Conservation (phyloP, 2,329 filamentous ascomycete species). For the Fusarium verrucosum region DNA sequence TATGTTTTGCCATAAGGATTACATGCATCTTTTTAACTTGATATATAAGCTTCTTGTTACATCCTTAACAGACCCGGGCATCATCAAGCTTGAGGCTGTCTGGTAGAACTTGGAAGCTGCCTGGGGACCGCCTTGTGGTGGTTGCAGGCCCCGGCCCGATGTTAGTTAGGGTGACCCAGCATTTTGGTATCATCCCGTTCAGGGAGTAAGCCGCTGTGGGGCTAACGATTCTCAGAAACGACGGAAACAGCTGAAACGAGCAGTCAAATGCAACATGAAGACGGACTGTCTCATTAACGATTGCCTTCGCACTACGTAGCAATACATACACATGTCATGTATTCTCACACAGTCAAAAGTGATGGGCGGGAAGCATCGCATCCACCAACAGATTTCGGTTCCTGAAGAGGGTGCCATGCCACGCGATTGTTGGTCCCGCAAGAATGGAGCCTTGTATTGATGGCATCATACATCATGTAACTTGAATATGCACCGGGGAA, state of each 20-base stretch:
- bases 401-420: constrained; percentile 12
- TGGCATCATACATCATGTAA: constrained; percentile 38
- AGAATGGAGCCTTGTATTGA: constrained; percentile 23
- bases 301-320: neutral
- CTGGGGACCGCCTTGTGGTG: constrained; percentile 29
- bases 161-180: constrained; percentile 40
- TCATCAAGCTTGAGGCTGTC: neutral
- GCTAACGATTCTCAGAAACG: neutral
- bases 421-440: constrained; percentile 21
- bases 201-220: constrained; percentile 34
- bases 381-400: constrained; percentile 5
- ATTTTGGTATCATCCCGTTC: constrained; percentile 32
- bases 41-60: neutral
- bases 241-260: neutral
- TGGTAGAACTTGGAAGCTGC: neutral
- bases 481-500: constrained; percentile 21
- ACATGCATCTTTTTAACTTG: neutral
- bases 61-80: neutral
- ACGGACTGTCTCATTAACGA: neutral
- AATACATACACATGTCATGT: neutral
- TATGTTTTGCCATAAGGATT: neutral
- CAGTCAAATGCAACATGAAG: neutral
- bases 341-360: neutral
- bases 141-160: constrained; percentile 36
- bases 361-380: neutral